Conservation (phyloP, 2,329 filamentous ascomycete genomes). For the Didymella segeticola region DNA sequence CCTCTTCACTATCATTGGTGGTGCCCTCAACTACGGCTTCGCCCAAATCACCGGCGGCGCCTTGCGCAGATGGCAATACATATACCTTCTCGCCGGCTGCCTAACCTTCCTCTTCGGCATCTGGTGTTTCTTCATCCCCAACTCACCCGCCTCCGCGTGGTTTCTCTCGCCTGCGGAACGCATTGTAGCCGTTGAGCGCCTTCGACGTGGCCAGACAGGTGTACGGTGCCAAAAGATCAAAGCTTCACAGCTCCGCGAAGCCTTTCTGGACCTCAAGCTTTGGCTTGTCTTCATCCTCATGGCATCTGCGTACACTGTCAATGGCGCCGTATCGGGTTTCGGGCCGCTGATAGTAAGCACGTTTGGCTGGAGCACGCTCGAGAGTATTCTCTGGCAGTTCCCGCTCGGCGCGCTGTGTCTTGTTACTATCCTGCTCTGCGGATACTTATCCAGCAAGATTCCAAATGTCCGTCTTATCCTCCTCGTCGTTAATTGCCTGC, state of each 20-base stretch:
- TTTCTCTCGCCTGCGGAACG: conserved; percentile 70
- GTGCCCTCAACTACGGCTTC: conserved; percentile 47
- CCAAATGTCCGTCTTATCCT: conserved; percentile 70
- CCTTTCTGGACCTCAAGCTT: conserved; percentile 55
- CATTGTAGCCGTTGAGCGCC: conserved; percentile 58
- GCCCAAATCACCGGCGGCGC: conserved; percentile 45
- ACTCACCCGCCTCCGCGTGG: conserved; percentile 71
- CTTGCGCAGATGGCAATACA: conserved; percentile 67
- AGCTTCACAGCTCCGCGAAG: conserved; percentile 58
- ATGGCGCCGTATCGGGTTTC: conserved; percentile 52
- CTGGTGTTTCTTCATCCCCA: conserved; percentile 72
- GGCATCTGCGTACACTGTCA: conserved; percentile 64
- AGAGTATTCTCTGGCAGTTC: conserved; percentile 66
- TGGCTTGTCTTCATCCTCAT: conserved; percentile 51
- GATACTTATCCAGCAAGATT: conserved; percentile 67
- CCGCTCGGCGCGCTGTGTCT: conserved; percentile 74
- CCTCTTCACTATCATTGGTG: conserved; percentile 44
- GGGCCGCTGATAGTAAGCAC: conserved; percentile 48
- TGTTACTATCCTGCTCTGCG: conserved; percentile 69
- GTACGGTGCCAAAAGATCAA: conserved; percentile 61
- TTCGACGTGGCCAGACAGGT: conserved; percentile 57
- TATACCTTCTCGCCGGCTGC: conserved; percentile 67
- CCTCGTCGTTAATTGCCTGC: conserved; percentile 71
- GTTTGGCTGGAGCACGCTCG: conserved; percentile 52
- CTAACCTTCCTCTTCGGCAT: conserved; percentile 67